Base-by-base conservation (phyloP, 805 yeast genomes). In the Clavispora vitiphila region DNA sequence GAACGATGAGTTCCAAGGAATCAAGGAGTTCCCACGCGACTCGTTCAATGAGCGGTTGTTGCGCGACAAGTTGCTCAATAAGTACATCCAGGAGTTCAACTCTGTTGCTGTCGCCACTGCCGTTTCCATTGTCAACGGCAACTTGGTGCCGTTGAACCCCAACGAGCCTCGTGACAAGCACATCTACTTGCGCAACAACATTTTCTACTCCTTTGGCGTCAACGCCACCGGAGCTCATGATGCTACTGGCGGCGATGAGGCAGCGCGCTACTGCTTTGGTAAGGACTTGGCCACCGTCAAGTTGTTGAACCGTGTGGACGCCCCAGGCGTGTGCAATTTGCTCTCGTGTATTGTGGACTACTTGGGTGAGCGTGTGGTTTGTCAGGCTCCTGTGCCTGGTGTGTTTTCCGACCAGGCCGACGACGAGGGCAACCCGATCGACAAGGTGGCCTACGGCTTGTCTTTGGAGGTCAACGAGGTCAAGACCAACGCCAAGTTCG, bases 341-440 rank as follows among this genome's bases (percentile, higher is more conserved):
- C 77, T 86, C 53, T 86, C 97, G 4, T 75, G 90, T n/a, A 74
- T 89, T 44, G 86, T 91, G 42, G 98, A 91, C 62, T 91, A 78
- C 65, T 80, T 86, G 57, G 99, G 98, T 47, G 83, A 80, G 55
- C 78, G 98, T 61, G 71, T 91, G 27, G 75, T 91, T 29, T 87
- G 95, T 61, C 98, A 91, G 68, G 86, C 96, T 11, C 96, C 96
- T 10, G 95, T 91, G 34, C 99, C 99, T 12, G 98, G 98, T 45
- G 78, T 85, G 42, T 82, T 85, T 61, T 69, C 77, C 41, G 57
- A 54, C 24, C 59, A 72, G 21, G 27, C 37, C 14, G 54, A 50
- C 30, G 47, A 36, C 2, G 41, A 46, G 11, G 53, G 54, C 5
- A 40, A 50, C 18, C 39, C 51, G 3, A 26, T 47, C 18, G 54